Base-by-base conservation (phyloP, 345 rosid species). In the Populus deltoides region DNA sequence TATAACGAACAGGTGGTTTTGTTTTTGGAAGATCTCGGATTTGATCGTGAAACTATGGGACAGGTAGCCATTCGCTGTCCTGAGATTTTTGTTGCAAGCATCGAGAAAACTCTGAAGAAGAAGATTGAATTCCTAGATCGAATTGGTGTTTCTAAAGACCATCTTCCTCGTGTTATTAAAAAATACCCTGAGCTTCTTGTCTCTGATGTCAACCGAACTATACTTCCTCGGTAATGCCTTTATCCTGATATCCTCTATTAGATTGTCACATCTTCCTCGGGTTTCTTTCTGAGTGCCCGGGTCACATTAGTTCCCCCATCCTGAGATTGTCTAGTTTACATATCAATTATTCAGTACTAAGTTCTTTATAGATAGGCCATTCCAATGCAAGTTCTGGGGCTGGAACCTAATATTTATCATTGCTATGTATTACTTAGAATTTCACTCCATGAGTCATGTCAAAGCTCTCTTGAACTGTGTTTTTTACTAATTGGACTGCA, bases 151-250 rank as follows among this genome's bases (percentile, higher is more conserved):
- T 83, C 87, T 29, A 73, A 77, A 31, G 83, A 75, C 10, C 90
- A 90, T 77, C 87, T 90, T 16, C 89, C 92, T 36, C 89, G 90
- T 51, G 89, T 89, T 76, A 85, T 95, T 38, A 93, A 86, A 83
- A 95, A 95, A 81, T 93, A 93, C 66, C 99, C 99, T 0, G 97
- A 92, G 78, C 81, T 95, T 84, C 93, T 95, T 70, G 86, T 92
- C 45, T 90, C 88, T 36, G 90, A 95, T 43, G 68, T 90, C 20
- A 86, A 89, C 69, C 75, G 82, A 78, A 87, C 97, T 35, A 20
- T 92, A 61, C 85, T 83, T 83, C 97, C 98, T 76, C 88, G 98
- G 98, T 94, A 90, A 75, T 29, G 7, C 39, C 18, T 22, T 47
- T 43, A 1, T 47, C 6, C 18, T 47, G 18, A 47, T 47, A 47